phyloP scores from a whole-genome alignment of 1,139 yeast genomes.

The Saccharomyces hybrid region DNA sequence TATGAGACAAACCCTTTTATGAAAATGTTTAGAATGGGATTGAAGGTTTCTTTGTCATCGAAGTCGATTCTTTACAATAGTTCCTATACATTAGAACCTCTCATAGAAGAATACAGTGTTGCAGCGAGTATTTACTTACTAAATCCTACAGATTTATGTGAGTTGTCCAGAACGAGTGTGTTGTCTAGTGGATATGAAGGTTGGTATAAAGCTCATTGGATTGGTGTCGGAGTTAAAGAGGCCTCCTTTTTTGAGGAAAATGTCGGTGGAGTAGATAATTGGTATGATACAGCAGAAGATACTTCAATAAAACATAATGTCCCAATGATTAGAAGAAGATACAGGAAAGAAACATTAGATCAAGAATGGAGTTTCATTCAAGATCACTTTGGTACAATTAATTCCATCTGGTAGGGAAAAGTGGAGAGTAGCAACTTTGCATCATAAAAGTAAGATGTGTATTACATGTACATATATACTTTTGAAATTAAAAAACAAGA shows the following conservation, averaged over 20 bases:
- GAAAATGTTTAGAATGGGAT: slow-evolving; percentile 52
- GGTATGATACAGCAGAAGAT: slow-evolving; percentile 27
- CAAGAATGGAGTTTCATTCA: slow-evolving; percentile 26
- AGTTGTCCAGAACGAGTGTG: slow-evolving; percentile 37
- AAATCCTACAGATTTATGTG: slow-evolving; percentile 64
- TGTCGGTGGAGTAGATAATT: slow-evolving; percentile 22
- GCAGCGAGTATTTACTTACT: slow-evolving; percentile 66
- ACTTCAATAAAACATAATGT: slow-evolving; percentile 30
- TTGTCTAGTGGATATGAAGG: slow-evolving; percentile 86
- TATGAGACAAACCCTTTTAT: slow-evolving; percentile 47
- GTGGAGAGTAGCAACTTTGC: not conserved
- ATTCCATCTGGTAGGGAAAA: not conserved
- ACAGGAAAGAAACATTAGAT: slow-evolving; percentile 22
- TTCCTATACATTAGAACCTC: slow-evolving; percentile 62
- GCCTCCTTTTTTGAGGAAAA: slow-evolving; percentile 13
- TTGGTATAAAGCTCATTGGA: slow-evolving; percentile 81
- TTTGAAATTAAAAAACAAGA: not conserved
- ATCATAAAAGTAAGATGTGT: not conserved
- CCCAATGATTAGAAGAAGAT: slow-evolving; percentile 24
- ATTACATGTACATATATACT: not conserved
- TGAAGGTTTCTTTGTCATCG: slow-evolving; percentile 57
- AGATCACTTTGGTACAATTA: slow-evolving; percentile 7
- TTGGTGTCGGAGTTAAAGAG: slow-evolving; percentile 41
- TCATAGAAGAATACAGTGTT: slow-evolving; percentile 64
- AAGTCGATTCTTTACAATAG: slow-evolving; percentile 41